phyloP scores from a whole-genome alignment of 2,329 filamentous ascomycete genomes.

The Beauveria sp. region DNA sequence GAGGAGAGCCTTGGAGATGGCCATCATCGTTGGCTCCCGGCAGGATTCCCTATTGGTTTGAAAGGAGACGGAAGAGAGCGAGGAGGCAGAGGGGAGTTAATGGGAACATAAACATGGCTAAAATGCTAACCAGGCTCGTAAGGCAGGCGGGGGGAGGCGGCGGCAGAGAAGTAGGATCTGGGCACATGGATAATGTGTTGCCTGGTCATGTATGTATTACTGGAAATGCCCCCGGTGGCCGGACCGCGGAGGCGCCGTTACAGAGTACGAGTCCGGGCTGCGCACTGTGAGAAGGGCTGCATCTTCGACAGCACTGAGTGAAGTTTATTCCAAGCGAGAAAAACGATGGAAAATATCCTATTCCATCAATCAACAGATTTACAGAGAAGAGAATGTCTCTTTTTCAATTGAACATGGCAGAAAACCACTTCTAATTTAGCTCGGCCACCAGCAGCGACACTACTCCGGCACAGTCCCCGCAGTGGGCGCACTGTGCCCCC shows the following conservation, averaged over 20 bases:
- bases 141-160: background rate
- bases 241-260: slow-evolving; percentile 3
- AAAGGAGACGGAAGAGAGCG: too few relatives aligned
- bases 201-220: background rate
- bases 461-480: slow-evolving; percentile 6
- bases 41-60: too few relatives aligned
- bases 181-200: background rate
- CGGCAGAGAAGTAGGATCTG: background rate
- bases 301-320: too few relatives aligned
- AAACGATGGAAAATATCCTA: too few relatives aligned
- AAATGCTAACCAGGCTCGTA: background rate
- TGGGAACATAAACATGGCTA: background rate
- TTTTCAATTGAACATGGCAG: background rate
- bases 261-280: background rate
- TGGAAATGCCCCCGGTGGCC: slow-evolving; percentile 6
- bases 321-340: too few relatives aligned
- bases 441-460: background rate
- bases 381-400: too few relatives aligned
- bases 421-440: background rate
- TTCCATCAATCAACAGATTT: too few relatives aligned
- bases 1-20: background rate
- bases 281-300: background rate
- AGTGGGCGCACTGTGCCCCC: background rate
- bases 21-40: background rate
- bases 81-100: too few relatives aligned